phyloP scores from a whole-genome alignment of 208 protist species.

The Wallacemonas sp. region DNA sequence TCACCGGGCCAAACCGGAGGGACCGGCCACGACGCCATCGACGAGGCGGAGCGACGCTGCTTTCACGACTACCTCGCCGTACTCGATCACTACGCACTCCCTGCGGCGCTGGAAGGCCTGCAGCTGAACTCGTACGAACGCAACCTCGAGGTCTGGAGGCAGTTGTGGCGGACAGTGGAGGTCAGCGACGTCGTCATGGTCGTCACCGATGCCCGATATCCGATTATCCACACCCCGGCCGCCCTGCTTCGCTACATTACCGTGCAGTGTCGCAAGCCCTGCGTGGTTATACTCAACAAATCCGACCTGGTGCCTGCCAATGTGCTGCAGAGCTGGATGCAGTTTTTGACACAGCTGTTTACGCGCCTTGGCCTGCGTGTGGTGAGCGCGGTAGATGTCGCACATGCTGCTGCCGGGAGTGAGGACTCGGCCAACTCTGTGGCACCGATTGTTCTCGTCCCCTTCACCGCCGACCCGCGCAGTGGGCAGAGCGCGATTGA shows the following conservation, averaged over 20 bases:
- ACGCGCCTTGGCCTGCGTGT: constrained; percentile 42
- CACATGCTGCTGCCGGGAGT: no score
- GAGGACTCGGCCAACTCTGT: not conserved
- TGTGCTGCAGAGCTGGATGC: constrained; percentile 65
- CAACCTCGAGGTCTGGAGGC: constrained; percentile 98
- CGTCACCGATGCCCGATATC: constrained; percentile 95
- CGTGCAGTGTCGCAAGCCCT: constrained; percentile 77
- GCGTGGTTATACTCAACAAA: constrained; percentile 97
- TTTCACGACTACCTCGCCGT: constrained; percentile 49
- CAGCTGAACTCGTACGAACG: constrained; percentile 94
- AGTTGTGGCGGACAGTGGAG: constrained; percentile 98
- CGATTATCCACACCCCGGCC: constrained; percentile 94
- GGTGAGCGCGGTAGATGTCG: constrained; percentile 7
- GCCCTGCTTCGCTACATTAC: constrained; percentile 92
- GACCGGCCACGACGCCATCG: constrained; percentile 47
- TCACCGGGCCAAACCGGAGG: no score
- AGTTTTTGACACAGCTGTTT: constrained; percentile 71
- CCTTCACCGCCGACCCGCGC: constrained; percentile 78
- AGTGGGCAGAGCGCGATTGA: constrained; percentile 52
- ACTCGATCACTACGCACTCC: constrained; percentile 56
- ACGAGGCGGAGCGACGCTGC: constrained; percentile 30
- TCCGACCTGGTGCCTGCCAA: constrained; percentile 80
- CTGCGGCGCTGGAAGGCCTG: constrained; percentile 19
- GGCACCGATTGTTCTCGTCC: constrained; percentile 51
- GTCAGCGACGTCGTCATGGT: constrained; percentile 94